A percentile compares a stretch with the other conserved stretches of the same genome.
Conservation (phyloP, 2,329 filamentous ascomycete species). For the Fusarium devonianum region DNA sequence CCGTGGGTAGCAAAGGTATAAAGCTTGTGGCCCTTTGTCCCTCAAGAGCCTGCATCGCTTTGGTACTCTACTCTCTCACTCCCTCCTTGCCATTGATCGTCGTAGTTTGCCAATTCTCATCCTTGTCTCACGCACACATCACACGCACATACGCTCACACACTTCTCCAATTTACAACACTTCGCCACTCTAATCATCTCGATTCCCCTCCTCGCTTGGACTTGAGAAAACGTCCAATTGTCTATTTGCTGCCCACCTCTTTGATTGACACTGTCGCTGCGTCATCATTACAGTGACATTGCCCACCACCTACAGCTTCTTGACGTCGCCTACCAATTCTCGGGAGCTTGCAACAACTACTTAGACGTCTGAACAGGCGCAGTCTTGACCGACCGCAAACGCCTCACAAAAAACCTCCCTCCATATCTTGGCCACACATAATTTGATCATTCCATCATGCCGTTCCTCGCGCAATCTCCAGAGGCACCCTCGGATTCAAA, state of each 20-base stretch:
- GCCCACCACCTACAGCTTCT: not conserved
- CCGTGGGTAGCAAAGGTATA: constrained; percentile 7
- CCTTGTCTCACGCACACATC: not conserved
- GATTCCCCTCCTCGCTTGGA: not conserved
- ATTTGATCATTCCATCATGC: constrained; percentile 18
- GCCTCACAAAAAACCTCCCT: not conserved
- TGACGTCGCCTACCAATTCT: constrained; percentile 16
- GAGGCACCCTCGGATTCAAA: constrained; percentile 30
- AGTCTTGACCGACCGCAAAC: constrained; percentile 7
- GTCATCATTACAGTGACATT: constrained; percentile 18
- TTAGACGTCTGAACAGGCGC: constrained; percentile 7
- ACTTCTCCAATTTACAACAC: constrained; percentile 8
- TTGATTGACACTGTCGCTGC: constrained; percentile 17
- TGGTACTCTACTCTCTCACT: not conserved
- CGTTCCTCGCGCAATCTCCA: constrained; percentile 18
- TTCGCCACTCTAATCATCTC: constrained; percentile 2
- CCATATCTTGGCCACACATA: not conserved
- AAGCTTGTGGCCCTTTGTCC: constrained; percentile 7
- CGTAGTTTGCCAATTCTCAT: not conserved
- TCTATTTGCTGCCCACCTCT: no score
- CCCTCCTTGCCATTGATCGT: constrained; percentile 7
- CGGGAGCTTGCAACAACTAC: not conserved
- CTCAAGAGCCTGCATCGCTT: not conserved
- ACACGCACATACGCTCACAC: not conserved
- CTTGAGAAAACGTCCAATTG: no score